Evolutionary conservation across 1,284 basidiomycete genomes (phyloP).

Genomic region (Irpex sp.): DNA sequence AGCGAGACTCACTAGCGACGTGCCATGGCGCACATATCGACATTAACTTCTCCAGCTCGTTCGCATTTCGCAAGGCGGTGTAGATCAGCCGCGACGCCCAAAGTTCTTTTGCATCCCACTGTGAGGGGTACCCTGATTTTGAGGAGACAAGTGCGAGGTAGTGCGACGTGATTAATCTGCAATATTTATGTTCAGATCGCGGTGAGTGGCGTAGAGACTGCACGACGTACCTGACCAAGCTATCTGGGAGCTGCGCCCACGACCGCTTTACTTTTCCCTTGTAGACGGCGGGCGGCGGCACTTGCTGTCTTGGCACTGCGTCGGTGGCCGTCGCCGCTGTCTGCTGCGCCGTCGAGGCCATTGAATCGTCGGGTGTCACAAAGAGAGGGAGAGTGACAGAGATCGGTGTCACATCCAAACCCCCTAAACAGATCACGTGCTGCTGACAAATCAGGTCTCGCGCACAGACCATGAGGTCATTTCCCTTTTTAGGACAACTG

Average conservation of each 20-base stretch:
- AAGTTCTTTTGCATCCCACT: slow-evolving; percentile 52
- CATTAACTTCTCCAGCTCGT: slow-evolving; percentile 63
- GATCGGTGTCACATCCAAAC: slow-evolving; percentile 11
- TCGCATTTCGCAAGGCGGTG: slow-evolving; percentile 47
- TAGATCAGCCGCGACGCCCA: slow-evolving; percentile 61
- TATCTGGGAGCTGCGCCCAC: slow-evolving; percentile 67
- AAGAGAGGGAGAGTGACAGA: slow-evolving; percentile 6
- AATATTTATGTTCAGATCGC: slow-evolving; percentile 21
- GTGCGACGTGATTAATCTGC: slow-evolving; percentile 61
- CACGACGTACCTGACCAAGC: slow-evolving; percentile 59
- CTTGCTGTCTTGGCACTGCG: slow-evolving; percentile 9
- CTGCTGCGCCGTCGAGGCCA: slow-evolving; percentile 15
- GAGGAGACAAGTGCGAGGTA: slow-evolving; percentile 49
- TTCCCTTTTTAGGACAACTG: neutral
- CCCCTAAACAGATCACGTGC: slow-evolving; percentile 8
- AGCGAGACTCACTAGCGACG: slow-evolving; percentile 38
- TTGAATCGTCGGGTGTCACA: slow-evolving; percentile 14
- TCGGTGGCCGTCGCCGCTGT: slow-evolving; percentile 10
- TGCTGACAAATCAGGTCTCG: slow-evolving; percentile 8
- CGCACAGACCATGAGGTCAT: slow-evolving; percentile 11
- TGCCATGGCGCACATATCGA: slow-evolving; percentile 40
- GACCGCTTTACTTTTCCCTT: slow-evolving; percentile 68
- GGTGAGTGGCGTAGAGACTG: slow-evolving; percentile 17
- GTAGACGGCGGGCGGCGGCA: slow-evolving; percentile 29
- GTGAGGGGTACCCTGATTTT: slow-evolving; percentile 44